Conservation (phyloP, 2,329 filamentous ascomycete species). For the Ceratocystiopsis sp. region DNA sequence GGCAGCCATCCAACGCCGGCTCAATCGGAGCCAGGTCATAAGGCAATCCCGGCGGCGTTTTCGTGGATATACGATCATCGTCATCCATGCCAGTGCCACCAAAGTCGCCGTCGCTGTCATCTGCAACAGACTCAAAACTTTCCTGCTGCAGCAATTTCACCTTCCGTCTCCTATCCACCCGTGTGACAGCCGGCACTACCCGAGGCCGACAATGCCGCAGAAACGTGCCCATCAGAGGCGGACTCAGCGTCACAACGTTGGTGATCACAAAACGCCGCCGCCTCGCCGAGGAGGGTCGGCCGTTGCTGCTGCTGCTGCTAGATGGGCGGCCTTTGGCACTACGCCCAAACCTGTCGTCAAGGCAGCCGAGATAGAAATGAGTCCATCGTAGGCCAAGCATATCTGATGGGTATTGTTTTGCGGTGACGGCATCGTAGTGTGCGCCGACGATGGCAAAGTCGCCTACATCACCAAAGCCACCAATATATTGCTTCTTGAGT, state of each 20-base stretch:
- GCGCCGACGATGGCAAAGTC: constrained; percentile 71
- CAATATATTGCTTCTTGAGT: constrained; percentile 74
- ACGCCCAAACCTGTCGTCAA: constrained; percentile 20
- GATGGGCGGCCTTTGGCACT: neutral
- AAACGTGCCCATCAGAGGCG: constrained; percentile 33
- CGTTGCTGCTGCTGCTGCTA: constrained; percentile 36
- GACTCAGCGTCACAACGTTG: constrained; percentile 41
- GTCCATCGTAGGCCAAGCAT: constrained; percentile 51
- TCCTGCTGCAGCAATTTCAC: neutral
- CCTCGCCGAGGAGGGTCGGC: too few relatives aligned
- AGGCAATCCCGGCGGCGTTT: neutral
- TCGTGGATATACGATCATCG: neutral
- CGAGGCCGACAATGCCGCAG: constrained; percentile 27
- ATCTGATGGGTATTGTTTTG: constrained; percentile 27
- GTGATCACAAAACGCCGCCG: constrained; percentile 49
- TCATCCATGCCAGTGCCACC: neutral
- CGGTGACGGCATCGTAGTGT: constrained; percentile 48
- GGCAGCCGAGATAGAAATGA: constrained; percentile 63
- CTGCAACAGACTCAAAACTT: too few relatives aligned
- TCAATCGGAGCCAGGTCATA: constrained; percentile 29
- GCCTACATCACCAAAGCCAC: constrained; percentile 60
- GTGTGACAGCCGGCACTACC: constrained; percentile 14
- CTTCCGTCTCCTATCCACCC: constrained; percentile 18
- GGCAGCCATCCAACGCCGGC: constrained; percentile 23
- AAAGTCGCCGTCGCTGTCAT: too few relatives aligned